Evolutionary conservation across 352 stramenopile species (phyloP), one percentile per base, ranked within the genome.

Genomic region (Phytophthora ohioensis): DNA sequence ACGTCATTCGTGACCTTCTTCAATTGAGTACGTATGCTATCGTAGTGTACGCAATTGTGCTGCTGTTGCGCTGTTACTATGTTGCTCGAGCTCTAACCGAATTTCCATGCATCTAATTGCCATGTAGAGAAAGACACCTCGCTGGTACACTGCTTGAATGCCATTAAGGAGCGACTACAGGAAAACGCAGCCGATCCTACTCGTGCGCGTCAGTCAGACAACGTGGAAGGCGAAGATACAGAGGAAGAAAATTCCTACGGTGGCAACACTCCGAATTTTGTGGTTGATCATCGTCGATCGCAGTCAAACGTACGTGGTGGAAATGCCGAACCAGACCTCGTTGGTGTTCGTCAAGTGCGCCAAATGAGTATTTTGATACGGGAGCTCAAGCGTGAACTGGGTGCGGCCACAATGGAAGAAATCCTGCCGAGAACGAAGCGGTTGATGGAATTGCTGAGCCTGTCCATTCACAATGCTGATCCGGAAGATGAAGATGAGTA

Each of bases 401-500:
- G 88, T 2, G 88, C 88, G 30, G 69, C 80, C 3, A 85, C 83
- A 27, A 90, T 90, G 58, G 68, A 94, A 3, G 86, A 95, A 48
- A 92, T 95, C 42, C 55, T 95, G 3, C 86, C 88, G 3, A 83
- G 88, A 41, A 93, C 85, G 7, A 85, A 90, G 53, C 80, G 86
- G 3, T 71, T 95, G 57, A 95, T 95, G 86, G 86, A 95, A 67
- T 66, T 95, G 38, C 60, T 94, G 49, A 92, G 86, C 64, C 36
- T 92, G 27, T 94, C 88, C 0, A 88, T 93, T 54, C 81, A 93
- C 49, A 73, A 78, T 47, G 36, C 61, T 3, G 73, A 73, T 4
- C 63, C 64, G 5, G 65, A 71, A 32, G 63, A 72, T 56, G 51
- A 79, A 45, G 46, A 85, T 41, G 67, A 80, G 67, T 30, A 80